Conservation (phyloP, 257 asterid genomes). For the Orobanche coerulescens region DNA sequence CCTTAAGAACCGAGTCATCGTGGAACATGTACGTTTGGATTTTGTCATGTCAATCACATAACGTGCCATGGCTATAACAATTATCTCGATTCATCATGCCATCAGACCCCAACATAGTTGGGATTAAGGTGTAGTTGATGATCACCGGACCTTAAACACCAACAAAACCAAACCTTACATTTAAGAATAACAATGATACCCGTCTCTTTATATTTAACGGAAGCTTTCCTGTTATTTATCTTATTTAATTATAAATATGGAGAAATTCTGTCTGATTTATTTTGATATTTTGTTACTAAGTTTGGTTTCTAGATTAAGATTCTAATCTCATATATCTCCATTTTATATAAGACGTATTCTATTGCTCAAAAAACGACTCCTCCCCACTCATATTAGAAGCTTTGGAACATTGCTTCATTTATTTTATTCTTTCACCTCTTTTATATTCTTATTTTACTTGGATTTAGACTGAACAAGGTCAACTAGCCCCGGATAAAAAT, state of each 20-base stretch:
- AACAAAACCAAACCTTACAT: background rate
- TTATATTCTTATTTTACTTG: background rate
- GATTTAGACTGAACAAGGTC: conserved; percentile 1
- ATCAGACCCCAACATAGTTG: too few species aligned
- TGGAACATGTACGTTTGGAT: too few species aligned
- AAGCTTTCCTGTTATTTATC: background rate
- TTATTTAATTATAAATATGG: background rate
- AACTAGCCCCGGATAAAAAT: background rate
- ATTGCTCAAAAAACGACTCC: background rate
- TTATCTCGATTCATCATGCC: too few species aligned
- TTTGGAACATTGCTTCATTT: background rate
- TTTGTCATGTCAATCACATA: too few species aligned
- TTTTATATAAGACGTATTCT: background rate
- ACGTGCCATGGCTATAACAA: too few species aligned
- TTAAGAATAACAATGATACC: background rate
- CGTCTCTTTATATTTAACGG: background rate
- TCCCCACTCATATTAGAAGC: background rate
- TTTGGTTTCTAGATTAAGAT: background rate
- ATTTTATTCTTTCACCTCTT: conserved; percentile 4
- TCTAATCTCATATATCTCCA: background rate
- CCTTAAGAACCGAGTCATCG: background rate
- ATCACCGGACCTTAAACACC: too few species aligned
- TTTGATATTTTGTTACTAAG: background rate
- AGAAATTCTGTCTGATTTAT: background rate
- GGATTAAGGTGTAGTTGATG: too few species aligned